Evolutionary conservation across 2,329 filamentous ascomycete species (phyloP).

Genomic region (Arthrobotrys sphaeroides): DNA sequence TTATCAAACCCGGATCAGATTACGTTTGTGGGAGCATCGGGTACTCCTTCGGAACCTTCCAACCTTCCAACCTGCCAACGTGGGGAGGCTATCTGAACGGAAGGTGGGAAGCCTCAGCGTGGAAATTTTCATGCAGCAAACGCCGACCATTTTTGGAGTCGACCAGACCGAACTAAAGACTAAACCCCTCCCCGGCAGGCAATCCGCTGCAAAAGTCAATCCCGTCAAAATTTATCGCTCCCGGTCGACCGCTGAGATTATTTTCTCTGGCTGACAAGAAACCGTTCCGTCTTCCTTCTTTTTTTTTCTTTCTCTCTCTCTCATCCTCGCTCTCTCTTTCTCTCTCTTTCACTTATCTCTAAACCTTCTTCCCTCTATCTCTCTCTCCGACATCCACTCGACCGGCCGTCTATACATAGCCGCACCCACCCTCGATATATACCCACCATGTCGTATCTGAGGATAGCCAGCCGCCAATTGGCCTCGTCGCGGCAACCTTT

Average conservation of each 20-base stretch:
- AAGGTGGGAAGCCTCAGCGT: conserved; percentile 33
- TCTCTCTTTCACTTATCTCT: neutral
- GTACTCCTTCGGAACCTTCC: conserved; percentile 5
- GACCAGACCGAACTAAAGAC: neutral
- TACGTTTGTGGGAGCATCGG: conserved; percentile 33
- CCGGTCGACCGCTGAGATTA: conserved; percentile 9
- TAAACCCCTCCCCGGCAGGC: neutral
- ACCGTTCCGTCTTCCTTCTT: neutral
- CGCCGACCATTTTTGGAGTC: conserved; percentile 5
- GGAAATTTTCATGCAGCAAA: conserved; percentile 41
- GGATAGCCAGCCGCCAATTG: conserved; percentile 46
- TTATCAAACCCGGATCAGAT: conserved; percentile 53
- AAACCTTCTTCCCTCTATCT: neutral
- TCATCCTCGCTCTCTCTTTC: neutral
- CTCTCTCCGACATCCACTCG: conserved; percentile 10
- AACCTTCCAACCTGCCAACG: neutral
- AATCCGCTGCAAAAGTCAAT: neutral
- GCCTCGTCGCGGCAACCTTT: conserved; percentile 50
- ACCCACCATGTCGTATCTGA: conserved; percentile 44
- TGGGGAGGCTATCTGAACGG: conserved; percentile 30
- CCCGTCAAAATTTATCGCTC: conserved; percentile 17
- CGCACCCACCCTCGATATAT: conserved; percentile 14
- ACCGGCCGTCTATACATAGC: neutral
- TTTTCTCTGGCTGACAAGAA: neutral
- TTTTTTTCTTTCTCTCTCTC: conserved; percentile 5